Conservation (phyloP, 805 yeast genomes). For the Lipomyces lipofer region DNA sequence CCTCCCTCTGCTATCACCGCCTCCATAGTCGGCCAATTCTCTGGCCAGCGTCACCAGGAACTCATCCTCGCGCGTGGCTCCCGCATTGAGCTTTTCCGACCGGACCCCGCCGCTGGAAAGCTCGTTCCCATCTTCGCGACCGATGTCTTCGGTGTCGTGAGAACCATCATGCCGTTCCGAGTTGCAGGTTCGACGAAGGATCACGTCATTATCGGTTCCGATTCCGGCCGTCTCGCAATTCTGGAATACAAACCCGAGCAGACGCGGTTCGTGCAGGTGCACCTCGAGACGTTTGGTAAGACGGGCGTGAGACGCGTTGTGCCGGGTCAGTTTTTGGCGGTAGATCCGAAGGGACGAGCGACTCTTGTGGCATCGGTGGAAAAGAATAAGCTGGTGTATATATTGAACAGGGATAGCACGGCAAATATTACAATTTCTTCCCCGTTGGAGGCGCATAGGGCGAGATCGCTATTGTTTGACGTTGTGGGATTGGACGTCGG, state of each 20-base stretch:
- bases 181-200: constrained; percentile 58
- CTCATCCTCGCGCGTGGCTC: constrained; percentile 60
- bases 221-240: constrained; percentile 69
- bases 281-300: constrained; percentile 67
- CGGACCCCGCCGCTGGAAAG: constrained; percentile 58
- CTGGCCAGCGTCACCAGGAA: constrained; percentile 60
- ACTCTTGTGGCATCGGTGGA: constrained; percentile 71
- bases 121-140: constrained; percentile 48
- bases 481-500: constrained; percentile 69
- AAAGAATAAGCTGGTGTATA: constrained; percentile 68
- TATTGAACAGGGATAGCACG: constrained; percentile 52
- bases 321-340: constrained; percentile 71
- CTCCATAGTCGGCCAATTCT: constrained; percentile 69
- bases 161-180: constrained; percentile 54
- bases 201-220: constrained; percentile 67
- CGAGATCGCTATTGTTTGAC: constrained; percentile 52
- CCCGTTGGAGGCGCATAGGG: constrained; percentile 68
- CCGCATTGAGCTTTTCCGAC: constrained; percentile 53
- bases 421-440: constrained; percentile 58
- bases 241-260: constrained; percentile 48
- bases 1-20: constrained; percentile 54
- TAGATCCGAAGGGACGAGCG: constrained; percentile 74
- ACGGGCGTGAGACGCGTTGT: constrained; percentile 71
- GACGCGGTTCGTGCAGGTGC: constrained; percentile 46
- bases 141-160: constrained; percentile 59